Evolutionary conservation across 2,329 filamentous ascomycete genomes (phyloP), one percentile per base, ranked within the genome.

Genomic region (Sporothrix brunneoviolacea): DNA sequence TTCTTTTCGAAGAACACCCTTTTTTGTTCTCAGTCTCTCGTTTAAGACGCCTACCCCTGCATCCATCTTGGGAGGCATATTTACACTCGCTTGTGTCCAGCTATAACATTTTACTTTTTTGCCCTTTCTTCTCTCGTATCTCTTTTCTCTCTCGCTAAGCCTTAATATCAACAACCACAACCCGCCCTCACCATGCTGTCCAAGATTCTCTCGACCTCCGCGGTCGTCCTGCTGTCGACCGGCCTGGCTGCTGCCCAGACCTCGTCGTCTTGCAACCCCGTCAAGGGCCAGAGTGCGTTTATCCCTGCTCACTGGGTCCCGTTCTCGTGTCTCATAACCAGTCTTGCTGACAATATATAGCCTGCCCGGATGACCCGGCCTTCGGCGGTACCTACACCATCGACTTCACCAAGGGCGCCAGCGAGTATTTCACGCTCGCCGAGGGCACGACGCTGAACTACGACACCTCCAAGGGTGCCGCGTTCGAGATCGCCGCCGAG

Each of bases 401-500:
- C 64, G 88, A 95, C 72, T 93, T 95, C 71, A 85, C 81, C 53
- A 74, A 84, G 66, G 87, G 87, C 51, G 64, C 72, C 32, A 90
- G 83, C 55, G 73, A 79, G 6, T 66, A 70, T 60, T 77, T 82
- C 66, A 66, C 64, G 28, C 56, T 61, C 41, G 68, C 71, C 40
- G 65, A 64, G 6, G 77, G 75, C 54, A 80, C 77, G 55, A 65
- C 56, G 22, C 57, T 82, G 47, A 62, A 59, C 28, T 79, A 79
- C 63, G 68, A 70, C 59, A 57, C 58, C 46, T 57, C 58, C 49
- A 66, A 72, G 35, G 78, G 78, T 56, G 77, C 77, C 54, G 65
- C 70, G 55, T 81, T 81, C 69, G 77, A 79, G 60, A 96, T 96
- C 70, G 78, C 76, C 32, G 72, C 79, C 45, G 77, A 80, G 56